Conservation (phyloP, 2,329 filamentous ascomycete genomes). For the Cladosporium sp. region DNA sequence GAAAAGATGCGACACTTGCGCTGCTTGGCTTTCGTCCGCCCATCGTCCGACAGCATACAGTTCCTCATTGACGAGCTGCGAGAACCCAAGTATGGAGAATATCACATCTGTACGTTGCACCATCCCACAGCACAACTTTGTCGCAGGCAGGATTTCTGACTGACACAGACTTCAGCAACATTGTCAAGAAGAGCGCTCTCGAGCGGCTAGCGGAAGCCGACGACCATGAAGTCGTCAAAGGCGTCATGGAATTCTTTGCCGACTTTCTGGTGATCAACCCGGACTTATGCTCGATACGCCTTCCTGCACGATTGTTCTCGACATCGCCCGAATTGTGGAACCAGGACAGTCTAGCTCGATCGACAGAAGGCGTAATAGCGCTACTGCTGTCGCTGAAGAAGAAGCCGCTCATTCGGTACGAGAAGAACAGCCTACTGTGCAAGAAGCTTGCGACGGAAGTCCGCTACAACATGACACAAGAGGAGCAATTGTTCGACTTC, state of each 20-base stretch:
- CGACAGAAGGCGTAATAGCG: slow-evolving; percentile 83
- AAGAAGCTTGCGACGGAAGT: slow-evolving; percentile 94
- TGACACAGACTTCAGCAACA: slow-evolving; percentile 81
- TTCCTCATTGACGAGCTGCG: slow-evolving; percentile 91
- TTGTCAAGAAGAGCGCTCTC: slow-evolving; percentile 92
- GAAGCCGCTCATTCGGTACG: slow-evolving; percentile 90
- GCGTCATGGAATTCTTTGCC: slow-evolving; percentile 93
- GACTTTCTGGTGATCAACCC: slow-evolving; percentile 95
- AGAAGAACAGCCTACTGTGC: slow-evolving; percentile 84
- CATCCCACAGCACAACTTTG: slow-evolving; percentile 24
- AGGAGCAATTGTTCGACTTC: slow-evolving; percentile 96
- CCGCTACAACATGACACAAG: slow-evolving; percentile 89
- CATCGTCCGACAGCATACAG: slow-evolving; percentile 90
- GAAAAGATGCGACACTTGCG: slow-evolving; percentile 98
- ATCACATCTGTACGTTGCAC: slow-evolving; percentile 69
- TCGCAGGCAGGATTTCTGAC: slow-evolving; percentile 32
- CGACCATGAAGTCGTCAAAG: slow-evolving; percentile 93
- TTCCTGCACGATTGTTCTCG: slow-evolving; percentile 36
- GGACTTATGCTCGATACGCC: slow-evolving; percentile 60
- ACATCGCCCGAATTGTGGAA: slow-evolving; percentile 80
- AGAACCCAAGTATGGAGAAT: slow-evolving; percentile 96
- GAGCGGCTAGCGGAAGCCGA: slow-evolving; percentile 95
- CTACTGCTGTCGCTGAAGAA: slow-evolving; percentile 90
- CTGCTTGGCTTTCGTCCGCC: slow-evolving; percentile 89
- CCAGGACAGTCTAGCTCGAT: slow-evolving; percentile 79